Evolutionary conservation across 768 basidiomycete genomes (phyloP), one percentile per base, ranked within the genome.

Genomic region (Guyanaporus albipodus): DNA sequence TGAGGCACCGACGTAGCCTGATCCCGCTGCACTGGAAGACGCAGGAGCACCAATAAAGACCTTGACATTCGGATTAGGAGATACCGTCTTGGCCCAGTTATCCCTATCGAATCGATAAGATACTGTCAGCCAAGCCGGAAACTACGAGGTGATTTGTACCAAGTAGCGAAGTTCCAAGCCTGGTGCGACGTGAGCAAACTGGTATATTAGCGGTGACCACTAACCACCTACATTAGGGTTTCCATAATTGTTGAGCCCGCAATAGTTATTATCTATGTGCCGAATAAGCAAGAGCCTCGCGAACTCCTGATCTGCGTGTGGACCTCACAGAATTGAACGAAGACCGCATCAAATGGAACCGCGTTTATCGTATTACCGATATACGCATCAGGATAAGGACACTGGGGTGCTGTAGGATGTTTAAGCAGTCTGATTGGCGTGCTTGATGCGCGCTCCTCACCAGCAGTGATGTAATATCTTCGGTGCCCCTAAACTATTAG

Each of bases 21-120:
- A 67, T n/a, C 68, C 68, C 4, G 76, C 75, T 3, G 75, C 71
- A 14, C 64, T 56, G 4, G 67, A 50, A 2, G 75, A 68, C 0
- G 71, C 75, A 6, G 75, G 76, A 6, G 70, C 76, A 29, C 76
- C 76, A 19, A 77, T 73, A 54, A 67, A 78, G 15, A 77, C 62
- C 49, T 77, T 77, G 6, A 75, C 73, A 41, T 74, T 64, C 23
- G 55, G 57, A 58, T 76, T 77, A 3, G 72, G 66, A 19, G 76
- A 75, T 17, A 68, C 60, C 0, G 66, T 64, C 24, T 63, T 70
- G 10, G 76, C 75, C 75, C 75, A 77, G 52, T 64, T 71, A 40
- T 74, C 73, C 76, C 74, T 74, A 50, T 52, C 17, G n/a, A 10
- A 17, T 17, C 18, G 6, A 29, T 59, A 26, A 57, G 49, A 42